Evolutionary conservation across 345 rosid species (phyloP).

Genomic region (Eucalyptus pauciflora): DNA sequence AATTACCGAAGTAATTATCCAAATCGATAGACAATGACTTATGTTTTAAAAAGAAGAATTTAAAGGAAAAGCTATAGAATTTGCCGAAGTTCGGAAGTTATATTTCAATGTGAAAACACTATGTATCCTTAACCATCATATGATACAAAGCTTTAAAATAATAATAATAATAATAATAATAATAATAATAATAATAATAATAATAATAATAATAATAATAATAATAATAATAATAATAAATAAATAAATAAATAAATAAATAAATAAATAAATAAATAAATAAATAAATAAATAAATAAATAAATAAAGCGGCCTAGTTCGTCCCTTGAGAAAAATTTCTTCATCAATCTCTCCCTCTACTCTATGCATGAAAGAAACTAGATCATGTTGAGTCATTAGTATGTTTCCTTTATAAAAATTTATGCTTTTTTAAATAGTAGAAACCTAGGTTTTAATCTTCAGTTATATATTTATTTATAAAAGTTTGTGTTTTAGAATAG

Average conservation of each 20-base stretch:
- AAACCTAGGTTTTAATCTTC: background rate
- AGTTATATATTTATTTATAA: too few species aligned
- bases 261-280: too few species aligned
- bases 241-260: too few species aligned
- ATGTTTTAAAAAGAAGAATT: background rate
- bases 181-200: too few species aligned
- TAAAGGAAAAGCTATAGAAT: background rate
- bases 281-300: too few species aligned
- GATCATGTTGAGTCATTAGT: background rate
- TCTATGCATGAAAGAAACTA: background rate
- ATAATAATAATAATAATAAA: too few species aligned
- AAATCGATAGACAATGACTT: background rate
- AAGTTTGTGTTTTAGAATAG: background rate
- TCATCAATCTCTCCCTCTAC: background rate
- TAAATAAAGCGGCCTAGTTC: background rate
- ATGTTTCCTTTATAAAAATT: background rate
- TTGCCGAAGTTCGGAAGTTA: background rate
- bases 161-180: too few species aligned
- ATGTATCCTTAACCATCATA: background rate
- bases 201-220: too few species aligned
- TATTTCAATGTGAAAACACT: background rate
- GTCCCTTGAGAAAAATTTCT: background rate
- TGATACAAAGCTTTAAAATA: background rate
- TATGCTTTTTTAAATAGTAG: background rate
- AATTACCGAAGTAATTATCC: background rate